Evolutionary conservation across 2,329 filamentous ascomycete species (phyloP).

Genomic region (Didymella exigua): DNA sequence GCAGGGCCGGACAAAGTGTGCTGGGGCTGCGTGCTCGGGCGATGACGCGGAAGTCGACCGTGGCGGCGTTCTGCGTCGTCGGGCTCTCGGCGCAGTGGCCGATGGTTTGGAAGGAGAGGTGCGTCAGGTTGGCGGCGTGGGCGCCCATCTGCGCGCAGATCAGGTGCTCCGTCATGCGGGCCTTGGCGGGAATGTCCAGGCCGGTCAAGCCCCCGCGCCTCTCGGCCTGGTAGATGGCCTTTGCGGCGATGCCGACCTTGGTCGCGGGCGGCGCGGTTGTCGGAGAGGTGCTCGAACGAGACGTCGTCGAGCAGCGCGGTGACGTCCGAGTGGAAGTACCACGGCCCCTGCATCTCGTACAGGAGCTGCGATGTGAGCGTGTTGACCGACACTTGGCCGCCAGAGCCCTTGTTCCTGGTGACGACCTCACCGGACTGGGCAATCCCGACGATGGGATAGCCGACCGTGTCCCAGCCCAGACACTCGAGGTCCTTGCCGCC

Average conservation of each 20-base stretch:
- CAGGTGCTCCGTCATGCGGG: constrained; percentile 50
- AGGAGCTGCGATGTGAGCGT: constrained; percentile 61
- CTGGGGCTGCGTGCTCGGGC: constrained; percentile 51
- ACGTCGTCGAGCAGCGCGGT: constrained; percentile 59
- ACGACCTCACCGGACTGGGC: constrained; percentile 32
- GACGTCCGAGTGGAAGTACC: constrained; percentile 64
- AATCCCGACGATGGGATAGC: constrained; percentile 42
- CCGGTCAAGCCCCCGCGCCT: constrained; percentile 54
- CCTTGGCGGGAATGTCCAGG: constrained; percentile 53
- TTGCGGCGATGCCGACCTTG: constrained; percentile 53
- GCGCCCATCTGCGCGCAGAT: constrained; percentile 46
- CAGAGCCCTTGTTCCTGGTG: constrained; percentile 40
- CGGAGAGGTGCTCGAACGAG: constrained; percentile 58
- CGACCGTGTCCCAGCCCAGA: constrained; percentile 41
- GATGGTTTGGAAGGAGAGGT: constrained; percentile 47
- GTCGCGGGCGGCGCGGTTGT: constrained; percentile 53
- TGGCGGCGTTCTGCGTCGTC: constrained; percentile 54
- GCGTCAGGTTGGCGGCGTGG: constrained; percentile 44
- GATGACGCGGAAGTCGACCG: constrained; percentile 56
- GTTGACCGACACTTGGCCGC: constrained; percentile 52
- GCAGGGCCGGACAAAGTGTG: constrained; percentile 50
- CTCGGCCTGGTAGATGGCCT: constrained; percentile 55
- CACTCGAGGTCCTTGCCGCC: constrained; percentile 50
- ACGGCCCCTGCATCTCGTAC: constrained; percentile 51
- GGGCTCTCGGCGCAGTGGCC: constrained; percentile 50